These are phyloP conservation scores for Dendryphion nanum DNA, from an alignment of 2,329 filamentous ascomycete genomes.

Conservation along the genomic window DNA sequence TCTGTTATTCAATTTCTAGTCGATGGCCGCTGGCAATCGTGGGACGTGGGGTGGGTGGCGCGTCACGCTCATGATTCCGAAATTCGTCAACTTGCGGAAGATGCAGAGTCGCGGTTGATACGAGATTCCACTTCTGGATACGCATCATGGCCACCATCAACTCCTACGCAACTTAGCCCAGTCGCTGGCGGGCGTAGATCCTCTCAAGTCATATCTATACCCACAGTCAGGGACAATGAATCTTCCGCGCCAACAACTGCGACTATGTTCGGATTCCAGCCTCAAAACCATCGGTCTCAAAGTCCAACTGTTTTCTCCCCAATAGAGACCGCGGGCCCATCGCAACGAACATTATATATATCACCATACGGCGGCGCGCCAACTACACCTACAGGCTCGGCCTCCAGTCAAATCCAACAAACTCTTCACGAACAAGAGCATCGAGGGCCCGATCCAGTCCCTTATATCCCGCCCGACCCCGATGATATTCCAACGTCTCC, in stretches of 20 bases:
- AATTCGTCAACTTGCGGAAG: constrained; percentile 26
- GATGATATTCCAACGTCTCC: not conserved
- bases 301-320: not conserved
- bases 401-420: not conserved
- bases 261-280: not conserved
- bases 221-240: not conserved
- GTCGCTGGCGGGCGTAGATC: too few relatives aligned
- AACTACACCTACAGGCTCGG: not conserved
- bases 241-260: not conserved
- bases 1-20: constrained; percentile 30
- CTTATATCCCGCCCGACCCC: not conserved
- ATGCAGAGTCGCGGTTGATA: constrained; percentile 22
- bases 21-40: constrained; percentile 29
- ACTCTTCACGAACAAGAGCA: not conserved
- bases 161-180: constrained; percentile 9
- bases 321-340: not conserved
- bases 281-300: not conserved
- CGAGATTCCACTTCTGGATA: constrained; percentile 17
- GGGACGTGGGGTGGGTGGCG: constrained; percentile 30
- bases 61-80: constrained; percentile 29
- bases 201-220: not conserved
- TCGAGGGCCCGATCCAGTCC: not conserved
- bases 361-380: not conserved
- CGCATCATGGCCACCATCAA: constrained; percentile 18
- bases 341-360: not conserved